Percentiles rank a stretch among this genome's conserved stretches.
Evolutionary conservation across 306 rosid genomes (phyloP).

Genomic region (Myrica gale): DNA sequence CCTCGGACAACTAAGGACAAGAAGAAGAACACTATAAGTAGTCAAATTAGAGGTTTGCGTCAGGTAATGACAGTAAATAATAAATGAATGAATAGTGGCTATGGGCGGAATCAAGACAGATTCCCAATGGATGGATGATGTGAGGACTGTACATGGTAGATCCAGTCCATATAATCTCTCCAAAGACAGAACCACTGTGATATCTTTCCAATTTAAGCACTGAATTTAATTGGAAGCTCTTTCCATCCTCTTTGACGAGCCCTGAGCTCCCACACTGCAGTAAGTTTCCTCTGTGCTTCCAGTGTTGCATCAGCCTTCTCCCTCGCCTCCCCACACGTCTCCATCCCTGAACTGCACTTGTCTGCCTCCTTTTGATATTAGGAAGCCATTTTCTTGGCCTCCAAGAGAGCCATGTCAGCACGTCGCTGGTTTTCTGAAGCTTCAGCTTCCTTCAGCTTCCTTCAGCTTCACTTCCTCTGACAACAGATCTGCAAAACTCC

Average conservation of each 20-base stretch:
- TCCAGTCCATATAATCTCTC: background rate
- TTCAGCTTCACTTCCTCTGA: slow-evolving; percentile 44
- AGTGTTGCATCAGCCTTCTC: slow-evolving; percentile 48
- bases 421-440: slow-evolving; percentile 40
- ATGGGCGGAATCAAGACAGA: background rate
- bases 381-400: slow-evolving; percentile 54
- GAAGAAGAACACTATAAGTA: background rate
- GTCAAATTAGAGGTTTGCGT: background rate
- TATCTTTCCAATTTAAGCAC: slow-evolving; percentile 7
- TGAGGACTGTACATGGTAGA: background rate
- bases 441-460: slow-evolving; percentile 38
- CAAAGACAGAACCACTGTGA: background rate
- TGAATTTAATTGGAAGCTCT: slow-evolving; percentile 17
- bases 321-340: slow-evolving; percentile 53
- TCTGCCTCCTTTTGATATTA: slow-evolving; percentile 61
- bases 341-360: slow-evolving; percentile 62
- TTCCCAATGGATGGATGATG: background rate
- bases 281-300: slow-evolving; percentile 40
- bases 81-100: background rate
- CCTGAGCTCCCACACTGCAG: slow-evolving; percentile 56
- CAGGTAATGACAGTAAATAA: background rate
- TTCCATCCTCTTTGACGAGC: slow-evolving; percentile 60
- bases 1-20: background rate
- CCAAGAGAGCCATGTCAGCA: slow-evolving; percentile 39
- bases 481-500: slow-evolving; percentile 36